These are phyloP conservation scores for Capronia americana DNA, from an alignment of 2,329 filamentous ascomycete species.

Conservation along the genomic window DNA sequence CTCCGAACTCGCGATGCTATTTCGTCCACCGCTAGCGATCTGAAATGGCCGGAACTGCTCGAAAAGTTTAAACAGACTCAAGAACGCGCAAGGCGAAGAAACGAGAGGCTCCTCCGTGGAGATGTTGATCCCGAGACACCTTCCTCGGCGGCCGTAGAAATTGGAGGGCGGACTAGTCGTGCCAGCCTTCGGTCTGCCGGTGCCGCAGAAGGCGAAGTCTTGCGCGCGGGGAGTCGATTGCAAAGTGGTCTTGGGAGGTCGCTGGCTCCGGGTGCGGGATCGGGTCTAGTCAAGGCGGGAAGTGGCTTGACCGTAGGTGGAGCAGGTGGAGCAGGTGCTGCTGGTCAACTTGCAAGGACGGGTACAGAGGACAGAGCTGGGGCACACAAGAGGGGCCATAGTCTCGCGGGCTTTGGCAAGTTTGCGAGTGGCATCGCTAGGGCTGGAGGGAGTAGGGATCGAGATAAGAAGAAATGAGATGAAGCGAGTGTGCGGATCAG, in stretches of 20 bases:
- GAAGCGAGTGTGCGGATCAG: not conserved
- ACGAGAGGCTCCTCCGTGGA: conserved; percentile 36
- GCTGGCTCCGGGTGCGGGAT: conserved; percentile 14
- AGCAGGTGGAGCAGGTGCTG: conserved; percentile 10
- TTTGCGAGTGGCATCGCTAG: conserved; percentile 69
- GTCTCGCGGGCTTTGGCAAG: conserved; percentile 38
- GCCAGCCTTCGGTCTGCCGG: conserved; percentile 27
- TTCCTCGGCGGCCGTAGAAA: conserved; percentile 11
- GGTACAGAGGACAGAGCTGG: conserved; percentile 19
- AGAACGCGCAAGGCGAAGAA: conserved; percentile 70
- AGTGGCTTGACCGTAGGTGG: conserved; percentile 24
- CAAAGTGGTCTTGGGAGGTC: conserved; percentile 18
- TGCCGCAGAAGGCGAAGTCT: conserved; percentile 17
- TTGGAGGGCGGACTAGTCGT: conserved; percentile 28
- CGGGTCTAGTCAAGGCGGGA: conserved; percentile 16
- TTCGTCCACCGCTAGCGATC: conserved; percentile 53
- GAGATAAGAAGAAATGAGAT: conserved; percentile 36
- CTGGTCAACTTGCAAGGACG: conserved; percentile 4
- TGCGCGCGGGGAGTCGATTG: conserved; percentile 5
- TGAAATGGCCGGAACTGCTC: conserved; percentile 89
- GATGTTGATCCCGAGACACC: conserved; percentile 27
- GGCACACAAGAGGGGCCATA: conserved; percentile 36
- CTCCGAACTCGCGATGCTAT: conserved; percentile 33
- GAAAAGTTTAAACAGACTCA: conserved; percentile 95
- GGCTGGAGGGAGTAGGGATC: conserved; percentile 53